Conservation (phyloP, 352 stramenopile genomes). For the Globisporangium nodosum region DNA sequence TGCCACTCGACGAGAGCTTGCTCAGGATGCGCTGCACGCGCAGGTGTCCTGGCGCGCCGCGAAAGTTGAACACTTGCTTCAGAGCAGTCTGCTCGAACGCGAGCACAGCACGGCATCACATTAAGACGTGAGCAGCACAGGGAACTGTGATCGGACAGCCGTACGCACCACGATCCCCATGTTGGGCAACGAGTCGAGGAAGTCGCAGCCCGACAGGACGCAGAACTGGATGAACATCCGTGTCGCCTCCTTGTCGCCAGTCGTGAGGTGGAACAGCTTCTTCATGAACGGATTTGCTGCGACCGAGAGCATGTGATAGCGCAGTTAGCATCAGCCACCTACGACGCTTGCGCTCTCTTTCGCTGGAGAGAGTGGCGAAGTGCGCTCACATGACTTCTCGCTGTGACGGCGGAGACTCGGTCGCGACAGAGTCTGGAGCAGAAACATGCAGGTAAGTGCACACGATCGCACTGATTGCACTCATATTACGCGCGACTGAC, state of each 20-base stretch:
- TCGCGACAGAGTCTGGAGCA: conserved; percentile 41
- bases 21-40: conserved; percentile 56
- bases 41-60: conserved; percentile 43
- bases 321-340: too few relatives aligned
- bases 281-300: conserved; percentile 52
- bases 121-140: not conserved
- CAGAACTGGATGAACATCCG: conserved; percentile 83
- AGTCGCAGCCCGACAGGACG: conserved; percentile 66
- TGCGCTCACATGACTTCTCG: conserved; percentile 24
- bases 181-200: conserved; percentile 72
- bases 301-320: not conserved
- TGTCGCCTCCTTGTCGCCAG: conserved; percentile 19
- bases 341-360: not conserved
- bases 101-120: not conserved
- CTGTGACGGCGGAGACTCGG: conserved; percentile 45
- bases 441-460: not conserved
- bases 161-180: conserved; percentile 59
- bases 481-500: conserved; percentile 7
- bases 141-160: too few relatives aligned
- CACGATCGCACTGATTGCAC: not conserved
- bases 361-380: not conserved
- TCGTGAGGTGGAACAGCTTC: conserved; percentile 58
- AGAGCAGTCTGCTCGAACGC: conserved; percentile 42
- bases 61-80: conserved; percentile 73
- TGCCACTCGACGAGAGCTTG: conserved; percentile 46